Percentiles rank a stretch among this genome's conserved stretches.
Conservation (phyloP, 2,329 filamentous ascomycete species). For the Niveomyces coronatus region DNA sequence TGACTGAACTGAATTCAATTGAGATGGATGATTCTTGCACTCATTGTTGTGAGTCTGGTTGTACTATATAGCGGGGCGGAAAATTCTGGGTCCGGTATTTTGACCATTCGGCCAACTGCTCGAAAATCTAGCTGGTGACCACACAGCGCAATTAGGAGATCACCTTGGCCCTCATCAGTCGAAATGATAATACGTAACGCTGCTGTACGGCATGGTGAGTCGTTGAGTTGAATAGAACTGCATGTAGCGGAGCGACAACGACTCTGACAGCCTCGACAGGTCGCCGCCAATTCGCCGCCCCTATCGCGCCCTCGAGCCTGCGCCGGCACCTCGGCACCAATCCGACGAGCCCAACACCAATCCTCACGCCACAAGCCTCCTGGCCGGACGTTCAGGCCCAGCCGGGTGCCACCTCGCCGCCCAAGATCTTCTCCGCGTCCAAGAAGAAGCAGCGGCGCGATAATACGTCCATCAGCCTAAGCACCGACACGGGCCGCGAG, state of each 20-base stretch:
- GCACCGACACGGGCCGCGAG: slow-evolving; percentile 16
- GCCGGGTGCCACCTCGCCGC: slow-evolving; percentile 13
- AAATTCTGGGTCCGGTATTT: slow-evolving; percentile 10
- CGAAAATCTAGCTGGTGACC: slow-evolving; percentile 9
- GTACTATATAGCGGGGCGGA: slow-evolving; percentile 7
- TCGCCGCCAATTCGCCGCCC: slow-evolving; percentile 40
- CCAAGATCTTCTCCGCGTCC: slow-evolving; percentile 16
- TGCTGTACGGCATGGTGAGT: slow-evolving; percentile 43
- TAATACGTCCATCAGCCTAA: slow-evolving; percentile 24
- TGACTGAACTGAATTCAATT: no score
- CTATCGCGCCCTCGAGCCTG: slow-evolving; percentile 25
- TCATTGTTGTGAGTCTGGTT: neutral
- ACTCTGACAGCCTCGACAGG: slow-evolving; percentile 26
- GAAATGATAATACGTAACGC: slow-evolving; percentile 48
- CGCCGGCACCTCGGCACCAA: slow-evolving; percentile 17
- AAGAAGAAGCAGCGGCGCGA: slow-evolving; percentile 25
- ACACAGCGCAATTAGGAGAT: slow-evolving; percentile 2
- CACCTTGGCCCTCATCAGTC: slow-evolving; percentile 6
- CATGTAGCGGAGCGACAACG: neutral
- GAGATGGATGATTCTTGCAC: no score
- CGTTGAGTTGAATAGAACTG: slow-evolving; percentile 3
- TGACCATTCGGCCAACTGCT: neutral
- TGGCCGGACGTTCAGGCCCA: slow-evolving; percentile 13
- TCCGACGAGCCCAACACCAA: slow-evolving; percentile 9
- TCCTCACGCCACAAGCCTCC: slow-evolving; percentile 11